These are phyloP conservation scores for Yamadazyma sp. DNA, from an alignment of 805 yeast genomes.

Conservation along the genomic window DNA sequence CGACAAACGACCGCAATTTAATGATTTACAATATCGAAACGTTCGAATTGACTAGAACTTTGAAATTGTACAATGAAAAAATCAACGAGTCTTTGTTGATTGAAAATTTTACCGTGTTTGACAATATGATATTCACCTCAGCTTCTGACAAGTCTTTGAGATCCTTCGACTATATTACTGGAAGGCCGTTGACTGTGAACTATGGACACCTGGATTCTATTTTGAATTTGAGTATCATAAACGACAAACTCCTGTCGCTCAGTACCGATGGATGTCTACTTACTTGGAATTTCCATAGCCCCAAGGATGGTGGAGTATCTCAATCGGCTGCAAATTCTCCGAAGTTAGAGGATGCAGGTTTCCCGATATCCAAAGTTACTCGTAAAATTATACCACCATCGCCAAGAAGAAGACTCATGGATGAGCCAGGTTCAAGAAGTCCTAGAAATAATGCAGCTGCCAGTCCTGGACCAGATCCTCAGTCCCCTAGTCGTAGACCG, in stretches of 20 bases:
- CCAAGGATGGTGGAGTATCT: neutral
- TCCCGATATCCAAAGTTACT: neutral
- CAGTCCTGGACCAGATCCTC: neutral
- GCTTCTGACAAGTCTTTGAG: slow-evolving; percentile 61
- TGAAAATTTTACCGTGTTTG: slow-evolving; percentile 41
- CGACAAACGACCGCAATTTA: slow-evolving; percentile 53
- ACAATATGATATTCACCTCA: slow-evolving; percentile 38
- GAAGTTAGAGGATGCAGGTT: neutral
- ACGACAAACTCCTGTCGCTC: slow-evolving; percentile 38
- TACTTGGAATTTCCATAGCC: slow-evolving; percentile 37
- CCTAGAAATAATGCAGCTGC: neutral
- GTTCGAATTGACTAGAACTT: slow-evolving; percentile 33
- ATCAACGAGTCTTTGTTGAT: slow-evolving; percentile 43
- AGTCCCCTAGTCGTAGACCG: neutral
- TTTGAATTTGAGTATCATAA: slow-evolving; percentile 35
- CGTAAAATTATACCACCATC: neutral
- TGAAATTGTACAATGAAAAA: slow-evolving; percentile 42
- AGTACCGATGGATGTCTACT: slow-evolving; percentile 58
- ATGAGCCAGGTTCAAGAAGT: neutral
- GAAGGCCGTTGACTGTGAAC: slow-evolving; percentile 46
- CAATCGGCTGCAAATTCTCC: neutral
- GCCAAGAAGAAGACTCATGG: neutral
- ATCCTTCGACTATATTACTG: slow-evolving; percentile 44
- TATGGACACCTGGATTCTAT: slow-evolving; percentile 59
- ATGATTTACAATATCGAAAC: slow-evolving; percentile 35